Conservation (phyloP, 805 yeast genomes). For the Clavispora asparagi region DNA sequence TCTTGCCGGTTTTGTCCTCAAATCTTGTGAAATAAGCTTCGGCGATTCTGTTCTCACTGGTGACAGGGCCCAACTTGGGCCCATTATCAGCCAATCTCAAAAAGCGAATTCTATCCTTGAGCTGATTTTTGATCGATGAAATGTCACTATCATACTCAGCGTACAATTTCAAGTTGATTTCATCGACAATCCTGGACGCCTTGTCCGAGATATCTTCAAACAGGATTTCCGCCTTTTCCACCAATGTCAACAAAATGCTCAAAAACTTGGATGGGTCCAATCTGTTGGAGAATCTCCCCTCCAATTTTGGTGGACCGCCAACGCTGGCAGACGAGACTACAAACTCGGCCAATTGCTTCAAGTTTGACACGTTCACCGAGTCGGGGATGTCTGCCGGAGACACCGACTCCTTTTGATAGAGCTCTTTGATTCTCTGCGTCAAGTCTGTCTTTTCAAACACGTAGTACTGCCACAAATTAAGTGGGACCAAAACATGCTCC, state of each 20-base stretch:
- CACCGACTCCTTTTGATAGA: conserved; percentile 26
- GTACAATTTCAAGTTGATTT: conserved; percentile 70
- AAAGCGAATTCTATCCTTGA: conserved; percentile 72
- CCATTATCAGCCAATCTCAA: conserved; percentile 76
- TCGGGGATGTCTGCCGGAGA: conserved; percentile 39
- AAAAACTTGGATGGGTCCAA: conserved; percentile 50
- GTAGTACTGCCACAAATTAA: conserved; percentile 85
- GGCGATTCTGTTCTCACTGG: conserved; percentile 51
- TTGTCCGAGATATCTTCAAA: conserved; percentile 23
- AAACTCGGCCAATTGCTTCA: conserved; percentile 44
- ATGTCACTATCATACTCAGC: conserved; percentile 71
- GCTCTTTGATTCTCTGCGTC: conserved; percentile 31
- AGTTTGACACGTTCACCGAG: conserved; percentile 31
- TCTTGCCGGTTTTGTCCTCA: conserved; percentile 44
- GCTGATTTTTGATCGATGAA: conserved; percentile 57
- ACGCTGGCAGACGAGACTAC: conserved; percentile 39
- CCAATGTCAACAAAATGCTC: conserved; percentile 38
- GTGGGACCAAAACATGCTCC: conserved; percentile 56
- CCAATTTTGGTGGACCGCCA: conserved; percentile 39
- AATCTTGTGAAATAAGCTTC: conserved; percentile 88
- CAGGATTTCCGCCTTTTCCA: conserved; percentile 11
- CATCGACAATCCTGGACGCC: conserved; percentile 60
- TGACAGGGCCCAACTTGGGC: conserved; percentile 68
- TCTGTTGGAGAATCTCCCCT: conserved; percentile 48
- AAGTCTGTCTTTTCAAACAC: conserved; percentile 54